These are phyloP conservation scores for Colletotrichum spaethianum DNA, from an alignment of 2,329 filamentous ascomycete genomes.

Conservation along the genomic window DNA sequence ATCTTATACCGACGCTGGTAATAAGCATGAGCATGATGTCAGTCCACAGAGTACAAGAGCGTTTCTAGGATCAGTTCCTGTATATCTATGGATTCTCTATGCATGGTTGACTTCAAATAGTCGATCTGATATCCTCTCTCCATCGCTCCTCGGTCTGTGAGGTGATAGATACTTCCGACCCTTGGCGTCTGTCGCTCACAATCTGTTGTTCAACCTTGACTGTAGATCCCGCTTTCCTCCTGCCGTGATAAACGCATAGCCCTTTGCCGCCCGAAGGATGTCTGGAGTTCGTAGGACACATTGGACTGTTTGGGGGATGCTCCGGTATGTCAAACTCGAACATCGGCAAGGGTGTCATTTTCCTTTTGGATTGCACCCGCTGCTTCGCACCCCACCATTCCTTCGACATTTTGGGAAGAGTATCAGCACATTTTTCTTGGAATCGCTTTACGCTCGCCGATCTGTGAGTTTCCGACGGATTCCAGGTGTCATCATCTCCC, in stretches of 20 bases:
- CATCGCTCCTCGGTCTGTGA: constrained; percentile 3
- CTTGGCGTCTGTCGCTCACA: constrained; percentile 32
- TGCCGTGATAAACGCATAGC: constrained; percentile 66
- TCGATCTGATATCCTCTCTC: neutral
- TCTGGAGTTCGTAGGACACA: constrained; percentile 65
- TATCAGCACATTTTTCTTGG: constrained; percentile 44
- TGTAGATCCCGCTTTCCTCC: constrained; percentile 45
- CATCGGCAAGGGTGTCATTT: constrained; percentile 26
- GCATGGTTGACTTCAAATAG: neutral
- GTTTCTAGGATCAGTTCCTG: neutral
- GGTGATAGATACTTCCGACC: constrained; percentile 40
- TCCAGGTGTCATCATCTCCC: constrained; percentile 31
- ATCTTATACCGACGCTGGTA: neutral
- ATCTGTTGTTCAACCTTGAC: constrained; percentile 21
- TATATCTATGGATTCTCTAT: neutral
- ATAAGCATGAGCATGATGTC: neutral
- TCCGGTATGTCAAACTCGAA: constrained; percentile 67
- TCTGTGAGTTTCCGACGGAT: constrained; percentile 10
- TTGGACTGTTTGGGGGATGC: constrained; percentile 65
- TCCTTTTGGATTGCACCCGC: constrained; percentile 44
- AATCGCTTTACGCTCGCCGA: neutral
- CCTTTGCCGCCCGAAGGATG: constrained; percentile 61
- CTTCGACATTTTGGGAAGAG: constrained; percentile 45
- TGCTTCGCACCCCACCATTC: constrained; percentile 55
- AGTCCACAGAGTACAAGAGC: neutral